Conservation (phyloP, 768 basidiomycete species). For the Hygrocybe coccinea region DNA sequence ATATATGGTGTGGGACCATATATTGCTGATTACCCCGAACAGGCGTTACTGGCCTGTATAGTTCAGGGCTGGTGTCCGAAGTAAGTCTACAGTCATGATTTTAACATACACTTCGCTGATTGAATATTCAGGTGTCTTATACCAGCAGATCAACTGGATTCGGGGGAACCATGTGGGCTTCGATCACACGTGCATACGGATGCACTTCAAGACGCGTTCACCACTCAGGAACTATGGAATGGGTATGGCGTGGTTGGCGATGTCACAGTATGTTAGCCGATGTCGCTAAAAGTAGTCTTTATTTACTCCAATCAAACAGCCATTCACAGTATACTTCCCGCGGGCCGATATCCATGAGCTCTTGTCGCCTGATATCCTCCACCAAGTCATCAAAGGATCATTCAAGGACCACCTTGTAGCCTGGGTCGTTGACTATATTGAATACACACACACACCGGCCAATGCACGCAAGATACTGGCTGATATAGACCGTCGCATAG, state of each 20-base stretch:
- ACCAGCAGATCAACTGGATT: constrained; percentile 14
- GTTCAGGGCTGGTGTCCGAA: constrained; percentile 27
- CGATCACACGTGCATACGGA: not conserved
- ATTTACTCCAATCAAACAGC: not conserved
- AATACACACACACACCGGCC: constrained; percentile 9
- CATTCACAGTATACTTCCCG: constrained; percentile 1
- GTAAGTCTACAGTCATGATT: constrained; percentile 12
- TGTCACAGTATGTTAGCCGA: not conserved
- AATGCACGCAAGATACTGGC: constrained; percentile 23
- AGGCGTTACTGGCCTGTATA: constrained; percentile 19
- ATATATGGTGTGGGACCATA: constrained; percentile 27
- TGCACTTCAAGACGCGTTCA: not conserved
- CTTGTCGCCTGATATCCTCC: constrained; percentile 32
- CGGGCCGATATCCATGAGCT: constrained; percentile 34
- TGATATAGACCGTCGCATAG: constrained; percentile 29
- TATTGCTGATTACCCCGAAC: constrained; percentile 28
- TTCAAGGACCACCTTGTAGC: constrained; percentile 40
- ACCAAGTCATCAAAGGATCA: constrained; percentile 39
- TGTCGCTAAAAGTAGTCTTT: not conserved
- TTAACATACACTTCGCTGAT: not conserved
- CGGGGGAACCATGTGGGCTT: not conserved
- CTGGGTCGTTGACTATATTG: constrained; percentile 33
- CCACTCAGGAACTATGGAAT: not conserved
- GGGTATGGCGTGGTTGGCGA: not conserved
- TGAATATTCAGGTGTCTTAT: constrained; percentile 10